Evolutionary conservation across 163 green algal genomes (phyloP).

Genomic region (Smithsoniella earleae): DNA sequence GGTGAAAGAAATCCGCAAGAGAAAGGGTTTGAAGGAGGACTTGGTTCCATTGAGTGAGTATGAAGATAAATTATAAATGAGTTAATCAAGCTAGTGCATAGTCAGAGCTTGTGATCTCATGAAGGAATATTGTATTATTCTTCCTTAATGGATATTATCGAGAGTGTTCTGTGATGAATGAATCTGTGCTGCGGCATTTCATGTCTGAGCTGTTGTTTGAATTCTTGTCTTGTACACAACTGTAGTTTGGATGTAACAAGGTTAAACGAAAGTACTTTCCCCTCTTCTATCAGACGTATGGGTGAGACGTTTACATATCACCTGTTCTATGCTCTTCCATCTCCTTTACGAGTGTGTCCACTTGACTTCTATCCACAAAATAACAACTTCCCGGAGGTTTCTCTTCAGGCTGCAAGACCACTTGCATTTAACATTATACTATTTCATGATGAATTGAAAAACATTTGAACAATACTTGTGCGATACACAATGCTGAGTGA

Average conservation of each 20-base stretch:
- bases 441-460: background rate
- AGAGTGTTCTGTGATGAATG: too few relatives aligned
- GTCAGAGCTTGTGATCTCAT: too few relatives aligned
- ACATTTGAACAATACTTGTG: background rate
- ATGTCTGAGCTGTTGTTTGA: too few relatives aligned
- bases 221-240: too few relatives aligned
- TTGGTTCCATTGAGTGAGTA: constrained; percentile 78
- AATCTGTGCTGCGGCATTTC: too few relatives aligned
- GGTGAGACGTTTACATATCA: background rate
- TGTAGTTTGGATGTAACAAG: too few relatives aligned
- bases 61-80: constrained; percentile 97
- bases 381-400: background rate
- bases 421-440: background rate
- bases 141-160: too few relatives aligned
- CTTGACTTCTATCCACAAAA: background rate
- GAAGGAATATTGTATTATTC: too few relatives aligned
- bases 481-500: background rate
- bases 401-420: background rate
- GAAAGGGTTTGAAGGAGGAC: constrained; percentile 93
- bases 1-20: constrained; percentile 83
- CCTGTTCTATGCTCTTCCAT: constrained; percentile 16
- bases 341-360: background rate
- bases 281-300: too few relatives aligned
- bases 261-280: too few relatives aligned
- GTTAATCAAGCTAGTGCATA: too few relatives aligned